phyloP scores from a whole-genome alignment of 2,329 filamentous ascomycete species.

The Fusarium praegraminearum region DNA sequence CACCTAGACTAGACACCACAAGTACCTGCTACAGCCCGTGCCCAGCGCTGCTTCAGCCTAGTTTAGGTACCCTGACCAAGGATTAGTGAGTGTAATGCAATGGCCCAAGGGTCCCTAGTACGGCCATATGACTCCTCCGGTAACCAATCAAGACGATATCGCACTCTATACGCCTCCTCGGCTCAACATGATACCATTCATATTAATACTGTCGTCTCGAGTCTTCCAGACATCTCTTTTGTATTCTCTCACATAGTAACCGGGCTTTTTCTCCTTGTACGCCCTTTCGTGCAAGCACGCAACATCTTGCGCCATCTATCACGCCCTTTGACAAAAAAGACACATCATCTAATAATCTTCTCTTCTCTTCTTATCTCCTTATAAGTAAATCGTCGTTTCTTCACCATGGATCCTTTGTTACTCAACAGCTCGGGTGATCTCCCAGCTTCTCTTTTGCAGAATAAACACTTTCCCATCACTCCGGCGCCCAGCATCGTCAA shows the following conservation, averaged over 20 bases:
- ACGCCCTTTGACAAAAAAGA: conserved; percentile 16
- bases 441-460: conserved; percentile 30
- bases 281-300: conserved; percentile 45
- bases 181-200: conserved; percentile 40
- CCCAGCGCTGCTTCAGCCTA: conserved; percentile 17
- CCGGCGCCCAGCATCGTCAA: conserved; percentile 18
- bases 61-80: conserved; percentile 6
- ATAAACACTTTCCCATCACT: conserved; percentile 38
- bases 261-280: conserved; percentile 29
- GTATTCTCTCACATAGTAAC: conserved; percentile 23
- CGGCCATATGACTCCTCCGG: conserved; percentile 46
- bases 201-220: conserved; percentile 35
- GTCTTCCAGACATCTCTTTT: conserved; percentile 42
- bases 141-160: conserved; percentile 38
- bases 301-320: conserved; percentile 39
- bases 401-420: conserved; percentile 42
- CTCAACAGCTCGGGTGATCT: conserved; percentile 42
- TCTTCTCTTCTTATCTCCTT: neutral
- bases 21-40: neutral
- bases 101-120: conserved; percentile 11
- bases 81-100: conserved; percentile 18
- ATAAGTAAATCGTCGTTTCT: conserved; percentile 16
- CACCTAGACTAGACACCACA: neutral
- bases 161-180: conserved; percentile 32
- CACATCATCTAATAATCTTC: conserved; percentile 11